Conservation (phyloP, 176 grass and related monocot genomes). For the Coix lacrymajobi region DNA sequence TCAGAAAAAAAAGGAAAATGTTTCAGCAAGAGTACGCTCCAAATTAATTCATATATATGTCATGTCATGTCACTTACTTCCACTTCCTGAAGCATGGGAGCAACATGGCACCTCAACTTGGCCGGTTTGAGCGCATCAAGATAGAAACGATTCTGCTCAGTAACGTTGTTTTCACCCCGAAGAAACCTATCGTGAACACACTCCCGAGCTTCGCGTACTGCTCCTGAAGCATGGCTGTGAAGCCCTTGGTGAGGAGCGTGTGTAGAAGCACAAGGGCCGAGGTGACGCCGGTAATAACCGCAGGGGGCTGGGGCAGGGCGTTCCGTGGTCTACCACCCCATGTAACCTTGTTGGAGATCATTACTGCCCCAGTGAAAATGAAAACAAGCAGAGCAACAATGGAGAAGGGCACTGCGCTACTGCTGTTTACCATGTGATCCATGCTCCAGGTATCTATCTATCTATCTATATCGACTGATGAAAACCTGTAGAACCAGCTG, state of each 20-base stretch:
- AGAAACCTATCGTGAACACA: conserved; percentile 1
- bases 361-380: background rate
- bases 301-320: conserved; percentile 1
- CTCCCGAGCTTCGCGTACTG: conserved; percentile 26
- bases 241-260: conserved; percentile 6
- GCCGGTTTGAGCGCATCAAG: background rate
- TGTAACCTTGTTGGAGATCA: too few species aligned
- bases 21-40: too few species aligned
- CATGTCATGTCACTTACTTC: background rate
- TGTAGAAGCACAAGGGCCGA: background rate
- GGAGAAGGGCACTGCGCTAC: too few species aligned
- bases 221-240: conserved; percentile 7
- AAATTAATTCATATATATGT: too few species aligned
- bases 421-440: too few species aligned
- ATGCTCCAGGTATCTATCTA: too few species aligned
- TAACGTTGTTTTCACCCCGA: background rate
- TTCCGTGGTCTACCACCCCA: background rate
- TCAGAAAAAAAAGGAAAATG: too few species aligned
- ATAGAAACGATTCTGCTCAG: background rate
- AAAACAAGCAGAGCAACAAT: background rate
- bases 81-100: background rate
- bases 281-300: background rate
- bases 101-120: background rate
- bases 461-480: too few species aligned
- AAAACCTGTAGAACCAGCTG: too few species aligned